Percentiles rank a stretch among this genome's conserved stretches.
These are phyloP conservation scores for Periconia sp. DNA, from an alignment of 2,329 filamentous ascomycete genomes.

Conservation along the genomic window DNA sequence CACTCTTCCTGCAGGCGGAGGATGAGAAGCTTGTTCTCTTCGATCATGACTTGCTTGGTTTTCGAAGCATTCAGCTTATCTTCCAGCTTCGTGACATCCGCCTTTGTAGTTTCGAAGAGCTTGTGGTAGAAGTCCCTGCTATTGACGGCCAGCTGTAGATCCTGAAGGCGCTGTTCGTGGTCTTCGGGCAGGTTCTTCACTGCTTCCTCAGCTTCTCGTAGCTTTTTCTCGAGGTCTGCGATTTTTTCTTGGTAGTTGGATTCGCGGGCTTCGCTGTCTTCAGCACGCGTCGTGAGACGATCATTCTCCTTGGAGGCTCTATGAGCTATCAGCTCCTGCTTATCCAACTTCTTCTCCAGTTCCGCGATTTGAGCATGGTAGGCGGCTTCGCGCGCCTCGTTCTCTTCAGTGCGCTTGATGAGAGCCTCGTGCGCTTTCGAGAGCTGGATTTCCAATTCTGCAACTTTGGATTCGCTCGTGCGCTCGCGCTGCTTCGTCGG, in stretches of 20 bases:
- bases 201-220: slow-evolving; percentile 17
- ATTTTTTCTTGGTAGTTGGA: slow-evolving; percentile 10
- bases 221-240: slow-evolving; percentile 3
- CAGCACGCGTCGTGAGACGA: no score
- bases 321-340: no score
- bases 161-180: slow-evolving; percentile 5
- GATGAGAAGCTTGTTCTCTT: background rate
- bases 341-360: no score
- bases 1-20: slow-evolving; percentile 1
- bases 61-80: background rate
- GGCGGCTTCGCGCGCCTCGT: no score
- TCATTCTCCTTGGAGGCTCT: no score
- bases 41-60: background rate
- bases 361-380: no score
- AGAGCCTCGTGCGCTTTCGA: no score
- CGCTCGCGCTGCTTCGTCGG: no score
- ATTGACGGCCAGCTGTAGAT: background rate
- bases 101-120: background rate
- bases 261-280: slow-evolving; percentile 4
- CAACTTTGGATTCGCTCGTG: no score
- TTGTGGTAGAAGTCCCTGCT: background rate
- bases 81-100: background rate
- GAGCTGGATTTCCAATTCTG: no score
- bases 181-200: slow-evolving; percentile 16
- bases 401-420: no score